These are phyloP conservation scores for Coemansia sp. DNA, from an alignment of 192 early-diverging fungal species.

Conservation along the genomic window DNA sequence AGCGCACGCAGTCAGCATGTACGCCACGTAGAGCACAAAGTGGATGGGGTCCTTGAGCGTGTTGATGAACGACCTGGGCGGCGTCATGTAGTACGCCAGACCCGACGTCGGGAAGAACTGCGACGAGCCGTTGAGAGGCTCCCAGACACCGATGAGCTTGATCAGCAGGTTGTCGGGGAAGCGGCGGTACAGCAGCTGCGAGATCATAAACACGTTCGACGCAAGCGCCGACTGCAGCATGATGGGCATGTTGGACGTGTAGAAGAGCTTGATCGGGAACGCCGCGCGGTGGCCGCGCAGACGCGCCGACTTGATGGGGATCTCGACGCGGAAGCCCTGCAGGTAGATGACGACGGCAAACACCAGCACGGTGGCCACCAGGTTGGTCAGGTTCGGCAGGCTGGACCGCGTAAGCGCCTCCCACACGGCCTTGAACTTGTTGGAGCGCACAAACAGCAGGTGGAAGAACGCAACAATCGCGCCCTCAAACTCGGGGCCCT, in stretches of 20 bases:
- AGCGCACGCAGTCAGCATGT: constrained; percentile 95
- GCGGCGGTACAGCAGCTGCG: constrained; percentile 95
- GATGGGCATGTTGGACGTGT: constrained; percentile 99
- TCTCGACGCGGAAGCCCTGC: constrained; percentile 99
- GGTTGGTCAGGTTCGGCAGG: constrained; percentile 85
- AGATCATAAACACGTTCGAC: constrained; percentile 97
- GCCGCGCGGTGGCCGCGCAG: constrained; percentile 97
- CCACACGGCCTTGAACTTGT: constrained; percentile 95
- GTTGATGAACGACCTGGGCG: constrained; percentile 80
- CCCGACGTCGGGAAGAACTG: constrained; percentile 92
- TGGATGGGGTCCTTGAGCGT: constrained; percentile 92
- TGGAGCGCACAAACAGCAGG: constrained; percentile 86
- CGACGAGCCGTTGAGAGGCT: constrained; percentile 91
- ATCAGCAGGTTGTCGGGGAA: constrained; percentile 97
- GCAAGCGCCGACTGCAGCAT: constrained; percentile 98
- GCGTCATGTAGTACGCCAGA: constrained; percentile 98
- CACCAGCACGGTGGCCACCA: constrained; percentile 85
- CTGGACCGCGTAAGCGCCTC: constrained; percentile 94
- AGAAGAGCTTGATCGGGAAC: constrained; percentile 99
- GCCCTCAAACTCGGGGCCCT: constrained; percentile 99
- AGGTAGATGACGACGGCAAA: constrained; percentile 91
- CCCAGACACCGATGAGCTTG: constrained; percentile 93
- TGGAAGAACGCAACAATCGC: constrained; percentile 95
- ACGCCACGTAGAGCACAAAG: constrained; percentile 88
- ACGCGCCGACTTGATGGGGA: constrained; percentile 94